Conservation (phyloP, 208 protist species). For the Angomonas desouzai region DNA sequence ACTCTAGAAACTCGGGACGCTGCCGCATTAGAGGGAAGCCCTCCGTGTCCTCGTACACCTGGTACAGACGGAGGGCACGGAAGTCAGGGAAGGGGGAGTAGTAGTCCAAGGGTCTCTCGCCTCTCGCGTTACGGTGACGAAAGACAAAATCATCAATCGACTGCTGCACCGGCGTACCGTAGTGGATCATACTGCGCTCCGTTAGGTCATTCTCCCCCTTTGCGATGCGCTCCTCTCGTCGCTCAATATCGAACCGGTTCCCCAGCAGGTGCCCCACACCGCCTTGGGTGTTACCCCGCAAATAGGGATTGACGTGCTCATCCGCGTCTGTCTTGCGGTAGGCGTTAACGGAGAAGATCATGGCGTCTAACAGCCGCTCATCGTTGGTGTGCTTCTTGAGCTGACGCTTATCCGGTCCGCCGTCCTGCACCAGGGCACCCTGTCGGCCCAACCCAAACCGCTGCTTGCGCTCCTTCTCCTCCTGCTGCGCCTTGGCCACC, state of each 20-base stretch:
- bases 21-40: constrained; percentile 86
- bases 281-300: constrained; percentile 41
- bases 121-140: constrained; percentile 75
- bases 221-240: constrained; percentile 63
- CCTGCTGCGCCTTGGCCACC: constrained; percentile 13
- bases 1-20: constrained; percentile 81
- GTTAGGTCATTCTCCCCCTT: constrained; percentile 73
- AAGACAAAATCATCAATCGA: constrained; percentile 82
- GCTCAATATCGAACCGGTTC: constrained; percentile 81
- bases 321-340: constrained; percentile 66
- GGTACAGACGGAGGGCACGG: constrained; percentile 64
- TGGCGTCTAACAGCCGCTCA: constrained; percentile 78
- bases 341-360: constrained; percentile 53
- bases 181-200: constrained; percentile 69
- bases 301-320: constrained; percentile 78
- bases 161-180: constrained; percentile 73
- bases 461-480: constrained; percentile 51
- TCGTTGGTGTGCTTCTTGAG: constrained; percentile 78
- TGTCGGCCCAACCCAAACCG: constrained; percentile 86
- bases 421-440: constrained; percentile 82
- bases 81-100: constrained; percentile 86
- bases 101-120: constrained; percentile 84
- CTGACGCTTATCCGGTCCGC: constrained; percentile 70
- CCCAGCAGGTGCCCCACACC: constrained; percentile 79
- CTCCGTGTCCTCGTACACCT: constrained; percentile 81